Percentiles rank a stretch among this genome's conserved stretches.
These are phyloP conservation scores for Globisporangium nagaii DNA, from an alignment of 352 stramenopile genomes.

Conservation along the genomic window DNA sequence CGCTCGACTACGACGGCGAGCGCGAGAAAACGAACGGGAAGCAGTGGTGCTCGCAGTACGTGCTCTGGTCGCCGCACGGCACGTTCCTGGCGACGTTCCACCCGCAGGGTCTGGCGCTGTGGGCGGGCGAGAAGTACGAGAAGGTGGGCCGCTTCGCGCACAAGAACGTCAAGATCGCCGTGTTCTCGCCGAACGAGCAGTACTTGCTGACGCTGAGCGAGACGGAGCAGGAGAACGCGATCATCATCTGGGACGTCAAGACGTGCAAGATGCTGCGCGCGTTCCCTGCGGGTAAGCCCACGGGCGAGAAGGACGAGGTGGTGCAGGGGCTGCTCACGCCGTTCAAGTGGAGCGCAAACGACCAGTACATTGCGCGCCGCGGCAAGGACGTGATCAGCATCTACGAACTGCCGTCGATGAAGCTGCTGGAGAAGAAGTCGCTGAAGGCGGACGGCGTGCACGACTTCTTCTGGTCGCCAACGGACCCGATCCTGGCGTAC, in stretches of 20 bases:
- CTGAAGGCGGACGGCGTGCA: conserved; percentile 92
- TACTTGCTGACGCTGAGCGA: conserved; percentile 97
- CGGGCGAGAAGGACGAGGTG: conserved; percentile 62
- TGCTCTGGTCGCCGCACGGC: conserved; percentile 96
- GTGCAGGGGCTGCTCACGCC: conserved; percentile 77
- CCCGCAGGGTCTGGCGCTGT: conserved; percentile 95
- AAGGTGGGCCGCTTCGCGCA: conserved; percentile 97
- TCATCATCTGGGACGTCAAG: conserved; percentile 97
- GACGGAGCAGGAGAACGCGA: conserved; percentile 88
- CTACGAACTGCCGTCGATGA: conserved; percentile 96
- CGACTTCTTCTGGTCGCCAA: conserved; percentile 98
- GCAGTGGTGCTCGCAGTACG: conserved; percentile 97
- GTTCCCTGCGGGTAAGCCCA: conserved; percentile 78
- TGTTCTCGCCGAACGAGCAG: conserved; percentile 95
- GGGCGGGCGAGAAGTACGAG: conserved; percentile 95
- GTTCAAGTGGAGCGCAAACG: conserved; percentile 96
- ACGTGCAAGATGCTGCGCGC: conserved; percentile 82
- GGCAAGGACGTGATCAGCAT: conserved; percentile 91
- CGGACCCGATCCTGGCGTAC: conserved; percentile 93
- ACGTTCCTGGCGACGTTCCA: conserved; percentile 98
- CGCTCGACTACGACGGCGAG: conserved; percentile 94
- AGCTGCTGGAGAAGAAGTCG: conserved; percentile 97
- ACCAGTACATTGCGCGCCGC: conserved; percentile 94
- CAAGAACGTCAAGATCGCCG: conserved; percentile 91
- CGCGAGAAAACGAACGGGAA: conserved; percentile 95